phyloP scores from a whole-genome alignment of 2,329 filamentous ascomycete species.

The Aureobasidium sp. region DNA sequence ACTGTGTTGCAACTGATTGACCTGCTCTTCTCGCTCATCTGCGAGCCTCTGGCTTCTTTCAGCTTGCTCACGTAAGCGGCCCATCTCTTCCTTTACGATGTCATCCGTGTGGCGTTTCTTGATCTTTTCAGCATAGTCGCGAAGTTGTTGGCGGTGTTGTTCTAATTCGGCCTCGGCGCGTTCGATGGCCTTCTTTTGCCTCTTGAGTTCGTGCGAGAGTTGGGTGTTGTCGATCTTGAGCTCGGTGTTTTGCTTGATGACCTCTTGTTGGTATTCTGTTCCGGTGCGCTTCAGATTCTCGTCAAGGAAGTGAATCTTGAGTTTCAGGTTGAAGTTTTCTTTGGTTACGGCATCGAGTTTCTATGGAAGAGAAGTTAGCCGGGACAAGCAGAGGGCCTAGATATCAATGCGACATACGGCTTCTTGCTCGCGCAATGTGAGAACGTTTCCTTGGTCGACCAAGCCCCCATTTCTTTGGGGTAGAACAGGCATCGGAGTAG shows the following conservation, averaged over 20 bases:
- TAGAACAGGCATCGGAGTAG: conserved; percentile 70
- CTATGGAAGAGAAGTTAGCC: conserved; percentile 29
- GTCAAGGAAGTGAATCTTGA: conserved; percentile 95
- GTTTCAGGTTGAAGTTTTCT: conserved; percentile 93
- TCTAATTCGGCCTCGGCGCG: conserved; percentile 83
- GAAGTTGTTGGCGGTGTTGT: conserved; percentile 70
- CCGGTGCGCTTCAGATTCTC: conserved; percentile 81
- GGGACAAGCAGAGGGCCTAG: neutral
- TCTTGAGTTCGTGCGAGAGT: conserved; percentile 78
- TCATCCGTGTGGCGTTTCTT: conserved; percentile 67
- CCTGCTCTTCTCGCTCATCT: conserved; percentile 37
- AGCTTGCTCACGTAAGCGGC: conserved; percentile 38
- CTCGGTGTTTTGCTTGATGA: conserved; percentile 90
- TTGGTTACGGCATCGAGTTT: conserved; percentile 93
- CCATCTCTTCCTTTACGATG: conserved; percentile 57
- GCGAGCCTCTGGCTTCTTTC: conserved; percentile 36
- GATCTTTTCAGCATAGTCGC: conserved; percentile 74
- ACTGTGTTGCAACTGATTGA: conserved; percentile 36
- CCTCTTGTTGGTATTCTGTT: conserved; percentile 80
- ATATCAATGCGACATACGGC: conserved; percentile 52
- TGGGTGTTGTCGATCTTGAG: conserved; percentile 89
- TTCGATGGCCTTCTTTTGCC: conserved; percentile 76
- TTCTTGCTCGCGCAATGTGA: conserved; percentile 90
- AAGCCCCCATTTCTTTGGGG: conserved; percentile 60
- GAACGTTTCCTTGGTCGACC: conserved; percentile 77